A percentile compares a stretch with the other conserved stretches of the same genome.
phyloP scores from a whole-genome alignment of 768 basidiomycete genomes.

The Tylopilus subfusipes region DNA sequence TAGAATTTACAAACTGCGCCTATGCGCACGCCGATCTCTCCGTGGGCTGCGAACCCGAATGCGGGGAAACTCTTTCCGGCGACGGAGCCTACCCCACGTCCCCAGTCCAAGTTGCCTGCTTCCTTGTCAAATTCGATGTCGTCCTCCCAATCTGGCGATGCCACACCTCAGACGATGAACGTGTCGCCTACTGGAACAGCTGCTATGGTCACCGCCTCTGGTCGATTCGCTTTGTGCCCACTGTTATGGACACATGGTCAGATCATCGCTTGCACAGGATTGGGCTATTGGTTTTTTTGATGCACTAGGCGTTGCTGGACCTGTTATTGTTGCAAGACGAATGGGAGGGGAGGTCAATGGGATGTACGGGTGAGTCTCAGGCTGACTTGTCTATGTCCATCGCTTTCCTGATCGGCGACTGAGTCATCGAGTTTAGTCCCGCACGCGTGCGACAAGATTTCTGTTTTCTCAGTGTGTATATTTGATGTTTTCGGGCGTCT shows the following conservation, averaged over 20 bases:
- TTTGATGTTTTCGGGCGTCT: conserved; percentile 89
- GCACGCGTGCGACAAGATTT: conserved; percentile 66
- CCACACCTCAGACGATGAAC: neutral
- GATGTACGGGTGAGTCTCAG: conserved; percentile 68
- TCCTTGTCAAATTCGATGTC: no score
- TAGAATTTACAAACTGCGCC: conserved; percentile 54
- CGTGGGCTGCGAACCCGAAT: conserved; percentile 59
- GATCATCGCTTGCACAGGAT: conserved; percentile 75
- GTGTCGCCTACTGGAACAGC: conserved; percentile 22
- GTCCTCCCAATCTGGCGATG: neutral
- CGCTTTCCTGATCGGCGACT: neutral
- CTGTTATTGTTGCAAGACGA: conserved; percentile 33
- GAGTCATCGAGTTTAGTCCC: conserved; percentile 39
- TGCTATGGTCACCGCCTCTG: conserved; percentile 23
- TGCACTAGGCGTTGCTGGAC: conserved; percentile 76
- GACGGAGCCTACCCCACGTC: conserved; percentile 14
- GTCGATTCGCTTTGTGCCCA: conserved; percentile 64
- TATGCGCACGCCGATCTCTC: conserved; percentile 58
- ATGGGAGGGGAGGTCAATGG: conserved; percentile 32
- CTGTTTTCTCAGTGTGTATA: conserved; percentile 92
- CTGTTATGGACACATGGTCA: conserved; percentile 89
- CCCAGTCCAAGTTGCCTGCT: conserved; percentile 24
- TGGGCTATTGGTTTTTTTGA: no score
- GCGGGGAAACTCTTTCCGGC: conserved; percentile 1
- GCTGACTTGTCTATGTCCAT: conserved; percentile 32